Evolutionary conservation across 169 alveolate genomes (phyloP), one percentile per base, ranked within the genome.

Genomic region (Sarcocystis neurona): DNA sequence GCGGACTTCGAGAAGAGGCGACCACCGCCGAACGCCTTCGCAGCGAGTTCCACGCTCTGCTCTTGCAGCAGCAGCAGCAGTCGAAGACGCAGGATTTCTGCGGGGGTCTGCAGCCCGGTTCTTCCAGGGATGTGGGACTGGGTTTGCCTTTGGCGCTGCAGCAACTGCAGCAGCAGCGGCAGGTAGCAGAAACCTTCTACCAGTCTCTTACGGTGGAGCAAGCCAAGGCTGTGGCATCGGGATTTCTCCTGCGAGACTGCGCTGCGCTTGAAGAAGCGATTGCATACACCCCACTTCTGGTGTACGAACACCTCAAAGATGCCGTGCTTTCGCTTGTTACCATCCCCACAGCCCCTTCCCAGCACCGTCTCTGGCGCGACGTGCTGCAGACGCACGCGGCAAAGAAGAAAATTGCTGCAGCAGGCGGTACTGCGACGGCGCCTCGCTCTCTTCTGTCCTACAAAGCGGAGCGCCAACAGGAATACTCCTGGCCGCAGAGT

Each of bases 181-280:
- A n/a, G 0, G 39, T 72, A 30, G 82, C 82, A 6, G 82, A 72
- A 1, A 4, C 15, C 34, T 72, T 72, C 82, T 18, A 37, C n/a
- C 48, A 15, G 48, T 2, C 48, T 5, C 63, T 84, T 2, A 50
- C 84, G 53, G 41, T 47, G 18, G 74, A 89, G 5, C 89, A 77
- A 23, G 63, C 43, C 39, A 39, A 47, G 44, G 2, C 43, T 1
- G 43, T 89, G 32, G 23, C 27, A 12, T 43, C 84, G 2, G 92
- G 92, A 10, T 89, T 89, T 48, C 53, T 74, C 41, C 68, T 46
- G 78, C 79, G 79, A 10, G 92, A 89, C 63, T 79, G 87, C 41
- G 66, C 92, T 4, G 87, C 74, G 5, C 87, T 89, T 4, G 92
- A 89, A 39, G 92, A 89, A 70, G 92, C 92, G 48, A 60, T 89